Evolutionary conservation across 2,329 filamentous ascomycete genomes (phyloP).

Genomic region (Plectosphaerella cucumerina): DNA sequence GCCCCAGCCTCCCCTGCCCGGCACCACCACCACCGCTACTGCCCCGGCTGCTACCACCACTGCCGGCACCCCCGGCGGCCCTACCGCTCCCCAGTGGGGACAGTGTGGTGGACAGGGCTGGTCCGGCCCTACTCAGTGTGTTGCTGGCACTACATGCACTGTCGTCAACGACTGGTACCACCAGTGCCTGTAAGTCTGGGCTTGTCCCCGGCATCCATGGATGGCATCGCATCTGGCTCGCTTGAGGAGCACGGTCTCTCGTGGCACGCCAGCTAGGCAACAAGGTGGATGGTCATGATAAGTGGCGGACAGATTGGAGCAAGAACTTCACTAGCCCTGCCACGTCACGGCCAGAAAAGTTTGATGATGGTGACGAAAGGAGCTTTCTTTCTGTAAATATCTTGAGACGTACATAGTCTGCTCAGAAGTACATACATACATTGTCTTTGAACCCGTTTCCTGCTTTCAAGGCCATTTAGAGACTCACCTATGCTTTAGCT

Average conservation of each 20-base stretch:
- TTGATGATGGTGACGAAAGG: not conserved
- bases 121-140: slow-evolving; percentile 18
- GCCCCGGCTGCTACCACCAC: not conserved
- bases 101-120: slow-evolving; percentile 20
- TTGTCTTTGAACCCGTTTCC: not conserved
- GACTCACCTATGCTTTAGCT: no score
- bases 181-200: slow-evolving; percentile 43
- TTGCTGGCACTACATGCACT: slow-evolving; percentile 12
- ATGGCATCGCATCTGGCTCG: not conserved
- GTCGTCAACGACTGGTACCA: slow-evolving; percentile 39
- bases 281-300: no score
- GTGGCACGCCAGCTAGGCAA: not conserved
- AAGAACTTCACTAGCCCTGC: no score
- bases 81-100: slow-evolving; percentile 9
- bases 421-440: not conserved
- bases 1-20: slow-evolving; percentile 3
- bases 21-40: slow-evolving; percentile 7
- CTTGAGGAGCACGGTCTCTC: not conserved
- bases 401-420: not conserved
- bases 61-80: slow-evolving; percentile 2
- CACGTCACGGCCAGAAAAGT: not conserved
- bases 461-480: not conserved
- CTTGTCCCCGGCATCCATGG: not conserved
- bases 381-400: not conserved
- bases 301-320: no score